Evolutionary conservation across 1,284 basidiomycete species (phyloP).

Genomic region (Hymenochaete sp.): DNA sequence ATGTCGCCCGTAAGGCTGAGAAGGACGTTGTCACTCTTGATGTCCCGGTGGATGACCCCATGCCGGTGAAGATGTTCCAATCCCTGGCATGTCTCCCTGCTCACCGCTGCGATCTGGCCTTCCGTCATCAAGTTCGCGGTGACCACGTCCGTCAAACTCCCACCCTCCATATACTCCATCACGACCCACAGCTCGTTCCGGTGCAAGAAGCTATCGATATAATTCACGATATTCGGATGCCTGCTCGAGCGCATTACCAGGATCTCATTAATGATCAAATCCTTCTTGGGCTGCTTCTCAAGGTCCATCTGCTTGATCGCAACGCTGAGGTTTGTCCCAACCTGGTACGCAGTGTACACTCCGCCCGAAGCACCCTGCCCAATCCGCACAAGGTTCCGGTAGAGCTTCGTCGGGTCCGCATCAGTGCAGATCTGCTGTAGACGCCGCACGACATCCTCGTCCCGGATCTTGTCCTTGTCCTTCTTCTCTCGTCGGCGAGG

Average conservation of each 20-base stretch:
- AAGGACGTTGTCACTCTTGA: constrained; percentile 96
- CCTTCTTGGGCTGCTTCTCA: constrained; percentile 99
- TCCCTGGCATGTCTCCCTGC: constrained; percentile 84
- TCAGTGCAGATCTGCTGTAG: constrained; percentile 94
- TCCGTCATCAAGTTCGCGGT: constrained; percentile 95
- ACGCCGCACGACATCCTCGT: constrained; percentile 85
- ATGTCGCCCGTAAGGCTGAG: constrained; percentile 91
- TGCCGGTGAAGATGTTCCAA: constrained; percentile 89
- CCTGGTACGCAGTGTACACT: constrained; percentile 96
- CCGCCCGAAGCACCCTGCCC: constrained; percentile 97
- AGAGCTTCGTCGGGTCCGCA: constrained; percentile 92
- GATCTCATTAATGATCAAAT: constrained; percentile 99
- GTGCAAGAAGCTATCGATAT: constrained; percentile 96
- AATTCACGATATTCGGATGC: constrained; percentile 99
- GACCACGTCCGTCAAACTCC: constrained; percentile 89
- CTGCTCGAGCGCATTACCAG: constrained; percentile 95
- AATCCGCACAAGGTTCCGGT: constrained; percentile 91
- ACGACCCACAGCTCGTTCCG: constrained; percentile 99
- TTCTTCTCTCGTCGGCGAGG: constrained; percentile 84
- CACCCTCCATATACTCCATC: constrained; percentile 99
- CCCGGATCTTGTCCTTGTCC: constrained; percentile 70
- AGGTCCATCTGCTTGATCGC: constrained; percentile 99
- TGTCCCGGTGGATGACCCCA: constrained; percentile 95
- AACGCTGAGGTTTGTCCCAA: constrained; percentile 87
- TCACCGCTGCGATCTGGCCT: constrained; percentile 91